Conservation (phyloP, 2,329 filamentous ascomycete genomes). For the Chaetomium sp. region DNA sequence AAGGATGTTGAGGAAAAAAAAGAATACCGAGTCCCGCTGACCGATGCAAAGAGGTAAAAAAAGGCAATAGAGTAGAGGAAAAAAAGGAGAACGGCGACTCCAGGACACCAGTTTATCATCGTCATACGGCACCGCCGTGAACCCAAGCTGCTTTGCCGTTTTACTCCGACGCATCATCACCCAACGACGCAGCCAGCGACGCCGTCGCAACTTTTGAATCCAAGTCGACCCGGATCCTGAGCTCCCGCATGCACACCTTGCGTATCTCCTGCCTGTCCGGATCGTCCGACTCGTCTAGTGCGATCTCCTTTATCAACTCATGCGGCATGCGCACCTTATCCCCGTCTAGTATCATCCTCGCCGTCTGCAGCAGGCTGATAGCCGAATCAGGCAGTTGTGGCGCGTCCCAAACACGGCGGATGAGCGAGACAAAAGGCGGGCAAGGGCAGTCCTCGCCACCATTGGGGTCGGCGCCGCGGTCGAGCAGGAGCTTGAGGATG, state of each 20-base stretch:
- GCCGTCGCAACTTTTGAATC: too few relatives aligned
- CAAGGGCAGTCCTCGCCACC: slow-evolving; percentile 10
- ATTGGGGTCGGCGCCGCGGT: slow-evolving; percentile 11
- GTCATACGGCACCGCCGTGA: too few relatives aligned
- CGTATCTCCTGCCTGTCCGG: neutral
- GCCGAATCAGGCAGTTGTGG: slow-evolving; percentile 5
- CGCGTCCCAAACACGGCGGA: slow-evolving; percentile 15
- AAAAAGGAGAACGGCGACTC: too few relatives aligned
- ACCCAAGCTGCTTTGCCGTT: too few relatives aligned
- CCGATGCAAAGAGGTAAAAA: too few relatives aligned
- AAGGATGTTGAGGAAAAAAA: too few relatives aligned
- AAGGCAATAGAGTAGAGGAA: too few relatives aligned
- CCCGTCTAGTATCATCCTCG: slow-evolving; percentile 12
- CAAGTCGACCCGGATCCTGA: neutral
- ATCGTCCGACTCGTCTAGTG: slow-evolving; percentile 1
- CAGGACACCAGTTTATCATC: too few relatives aligned
- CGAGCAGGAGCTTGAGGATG: slow-evolving; percentile 18
- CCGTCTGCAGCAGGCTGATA: slow-evolving; percentile 11
- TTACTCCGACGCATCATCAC: too few relatives aligned
- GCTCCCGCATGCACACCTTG: slow-evolving; percentile 8
- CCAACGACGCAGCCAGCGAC: too few relatives aligned
- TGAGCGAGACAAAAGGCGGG: slow-evolving; percentile 8
- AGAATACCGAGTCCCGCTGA: too few relatives aligned
- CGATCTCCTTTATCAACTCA: slow-evolving; percentile 11
- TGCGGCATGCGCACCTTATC: neutral